These are phyloP conservation scores for Mucor velutinosus DNA, from an alignment of 371 early-diverging fungal genomes.

Conservation along the genomic window DNA sequence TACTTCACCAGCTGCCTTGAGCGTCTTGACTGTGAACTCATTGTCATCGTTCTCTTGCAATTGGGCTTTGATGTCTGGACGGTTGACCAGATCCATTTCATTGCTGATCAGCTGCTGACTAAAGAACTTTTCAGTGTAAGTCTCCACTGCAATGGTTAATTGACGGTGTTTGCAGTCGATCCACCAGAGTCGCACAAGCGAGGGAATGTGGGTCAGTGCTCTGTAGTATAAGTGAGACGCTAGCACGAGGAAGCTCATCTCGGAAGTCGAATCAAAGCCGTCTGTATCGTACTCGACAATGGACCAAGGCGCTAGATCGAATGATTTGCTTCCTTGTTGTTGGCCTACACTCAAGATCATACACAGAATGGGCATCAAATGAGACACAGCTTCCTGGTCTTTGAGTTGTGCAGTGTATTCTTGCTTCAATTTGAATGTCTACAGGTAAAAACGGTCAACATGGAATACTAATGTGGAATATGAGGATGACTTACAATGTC, in stretches of 20 bases:
- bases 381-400: conserved; percentile 50
- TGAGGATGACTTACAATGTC: conserved; percentile 66
- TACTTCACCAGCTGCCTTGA: conserved; percentile 71
- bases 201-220: conserved; percentile 66
- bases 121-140: conserved; percentile 75
- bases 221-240: conserved; percentile 77
- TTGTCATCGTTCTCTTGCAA: conserved; percentile 54
- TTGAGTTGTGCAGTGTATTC: conserved; percentile 67
- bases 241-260: conserved; percentile 66
- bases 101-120: conserved; percentile 66
- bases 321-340: conserved; percentile 47
- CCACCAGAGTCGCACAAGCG: conserved; percentile 82
- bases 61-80: conserved; percentile 49
- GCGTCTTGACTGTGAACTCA: conserved; percentile 71
- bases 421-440: conserved; percentile 80
- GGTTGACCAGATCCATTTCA: conserved; percentile 62
- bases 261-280: conserved; percentile 59
- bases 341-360: conserved; percentile 64
- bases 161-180: conserved; percentile 81
- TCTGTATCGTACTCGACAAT: conserved; percentile 65
- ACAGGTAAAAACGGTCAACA: background rate
- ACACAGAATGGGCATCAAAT: conserved; percentile 66
- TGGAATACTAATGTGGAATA: background rate
- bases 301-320: conserved; percentile 77
- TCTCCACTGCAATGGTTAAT: conserved; percentile 72